These are phyloP conservation scores for Schizonepeta tenuifolia DNA, from an alignment of 257 asterid genomes.

Conservation along the genomic window DNA sequence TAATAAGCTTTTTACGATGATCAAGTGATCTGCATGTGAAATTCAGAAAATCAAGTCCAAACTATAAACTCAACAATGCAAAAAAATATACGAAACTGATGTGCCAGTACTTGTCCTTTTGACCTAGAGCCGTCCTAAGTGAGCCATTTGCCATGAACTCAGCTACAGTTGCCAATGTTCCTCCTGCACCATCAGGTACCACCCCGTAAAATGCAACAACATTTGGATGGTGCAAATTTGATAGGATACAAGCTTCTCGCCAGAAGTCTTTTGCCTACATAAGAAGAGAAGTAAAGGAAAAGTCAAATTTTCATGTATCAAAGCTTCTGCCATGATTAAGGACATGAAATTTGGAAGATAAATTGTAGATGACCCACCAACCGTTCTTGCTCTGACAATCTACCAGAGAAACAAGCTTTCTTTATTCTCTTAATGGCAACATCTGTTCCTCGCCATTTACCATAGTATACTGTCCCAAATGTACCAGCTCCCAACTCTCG, in stretches of 20 bases:
- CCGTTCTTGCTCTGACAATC: slow-evolving; percentile 69
- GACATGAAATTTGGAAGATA: slow-evolving; percentile 19
- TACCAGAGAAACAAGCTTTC: slow-evolving; percentile 67
- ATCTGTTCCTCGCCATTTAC: slow-evolving; percentile 86
- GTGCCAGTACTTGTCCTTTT: slow-evolving; percentile 61
- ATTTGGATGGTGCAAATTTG: slow-evolving; percentile 79
- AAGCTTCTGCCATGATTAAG: slow-evolving; percentile 9
- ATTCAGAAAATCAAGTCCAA: slow-evolving; percentile 35
- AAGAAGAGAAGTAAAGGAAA: slow-evolving; percentile 23
- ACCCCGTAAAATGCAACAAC: slow-evolving; percentile 86
- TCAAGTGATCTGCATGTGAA: slow-evolving; percentile 56
- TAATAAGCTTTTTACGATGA: slow-evolving; percentile 58
- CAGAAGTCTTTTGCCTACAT: slow-evolving; percentile 73
- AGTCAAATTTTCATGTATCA: slow-evolving; percentile 11
- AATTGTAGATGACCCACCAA: slow-evolving; percentile 55
- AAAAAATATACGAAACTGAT: slow-evolving; percentile 25
- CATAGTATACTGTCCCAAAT: slow-evolving; percentile 80
- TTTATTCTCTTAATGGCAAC: slow-evolving; percentile 80
- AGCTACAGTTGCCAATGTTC: slow-evolving; percentile 75
- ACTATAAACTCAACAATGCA: slow-evolving; percentile 22
- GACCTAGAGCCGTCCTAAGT: slow-evolving; percentile 58
- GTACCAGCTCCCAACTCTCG: slow-evolving; percentile 82
- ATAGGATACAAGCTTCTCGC: slow-evolving; percentile 75
- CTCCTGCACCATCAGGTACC: slow-evolving; percentile 83
- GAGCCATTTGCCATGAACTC: slow-evolving; percentile 87